A percentile compares a stretch with the other conserved stretches of the same genome.
phyloP scores from a whole-genome alignment of 73 alveolate genomes.

The Halteria grandinella region DNA sequence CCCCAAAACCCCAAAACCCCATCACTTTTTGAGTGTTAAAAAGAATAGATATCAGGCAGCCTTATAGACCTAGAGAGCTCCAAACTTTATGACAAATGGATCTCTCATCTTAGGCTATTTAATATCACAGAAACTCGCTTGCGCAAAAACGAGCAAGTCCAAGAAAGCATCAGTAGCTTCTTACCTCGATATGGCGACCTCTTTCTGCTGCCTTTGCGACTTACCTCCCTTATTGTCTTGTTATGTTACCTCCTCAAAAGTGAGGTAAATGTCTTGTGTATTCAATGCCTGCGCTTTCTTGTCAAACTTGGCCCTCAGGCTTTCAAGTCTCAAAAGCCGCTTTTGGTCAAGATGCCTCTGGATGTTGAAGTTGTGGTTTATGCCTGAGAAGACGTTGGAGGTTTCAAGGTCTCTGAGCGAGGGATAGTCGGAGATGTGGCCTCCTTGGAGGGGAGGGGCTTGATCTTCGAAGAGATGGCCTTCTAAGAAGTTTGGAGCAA shows the following conservation, averaged over 20 bases:
- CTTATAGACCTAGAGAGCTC: too few species aligned
- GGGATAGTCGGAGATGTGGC: too few species aligned
- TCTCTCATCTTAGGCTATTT: background rate
- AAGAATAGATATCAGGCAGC: too few species aligned
- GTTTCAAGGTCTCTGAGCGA: conserved; percentile 25
- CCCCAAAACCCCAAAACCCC: too few species aligned
- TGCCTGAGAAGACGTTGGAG: conserved; percentile 31
- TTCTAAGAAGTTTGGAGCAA: too few species aligned
- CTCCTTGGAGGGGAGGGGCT: too few species aligned
- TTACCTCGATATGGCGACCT: too few species aligned
- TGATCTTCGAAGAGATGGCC: background rate
- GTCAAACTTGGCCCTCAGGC: background rate
- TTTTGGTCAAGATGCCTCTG: conserved; percentile 10
- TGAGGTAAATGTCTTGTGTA: background rate
- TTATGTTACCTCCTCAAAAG: background rate
- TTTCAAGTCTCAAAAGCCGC: background rate
- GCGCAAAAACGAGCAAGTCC: background rate
- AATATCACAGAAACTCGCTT: conserved; percentile 15
- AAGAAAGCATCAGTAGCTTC: conserved; percentile 12
- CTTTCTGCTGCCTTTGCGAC: too few species aligned
- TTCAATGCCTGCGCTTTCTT: too few species aligned
- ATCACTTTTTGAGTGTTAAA: too few species aligned
- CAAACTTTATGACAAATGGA: too few species aligned
- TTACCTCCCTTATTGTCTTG: background rate
- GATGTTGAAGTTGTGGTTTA: conserved; percentile 12